phyloP scores from a whole-genome alignment of 2,329 filamentous ascomycete genomes.

The Capronia coronata region DNA sequence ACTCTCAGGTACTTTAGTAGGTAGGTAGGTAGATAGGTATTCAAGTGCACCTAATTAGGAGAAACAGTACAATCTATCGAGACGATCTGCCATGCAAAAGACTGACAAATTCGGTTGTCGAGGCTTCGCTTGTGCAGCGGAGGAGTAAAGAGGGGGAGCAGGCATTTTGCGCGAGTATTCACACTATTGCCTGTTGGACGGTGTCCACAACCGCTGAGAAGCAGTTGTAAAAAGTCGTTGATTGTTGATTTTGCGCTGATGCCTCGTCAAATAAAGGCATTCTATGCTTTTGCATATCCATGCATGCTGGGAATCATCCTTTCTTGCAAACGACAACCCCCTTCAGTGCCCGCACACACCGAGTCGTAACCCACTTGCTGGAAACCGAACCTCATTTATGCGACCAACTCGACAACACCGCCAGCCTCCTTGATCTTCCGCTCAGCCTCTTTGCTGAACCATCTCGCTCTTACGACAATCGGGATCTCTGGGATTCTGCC shows the following conservation, averaged over 20 bases:
- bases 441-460: conserved; percentile 94
- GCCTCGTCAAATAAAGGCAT: background rate
- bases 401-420: conserved; percentile 91
- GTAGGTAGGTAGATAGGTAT: no score
- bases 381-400: conserved; percentile 54
- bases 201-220: background rate
- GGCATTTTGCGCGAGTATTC: background rate
- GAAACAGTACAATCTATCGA: background rate
- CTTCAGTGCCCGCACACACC: background rate
- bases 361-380: background rate
- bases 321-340: background rate
- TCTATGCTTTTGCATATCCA: background rate
- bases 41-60: no score
- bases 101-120: background rate
- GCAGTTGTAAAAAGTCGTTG: background rate
- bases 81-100: background rate
- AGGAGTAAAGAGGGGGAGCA: no score
- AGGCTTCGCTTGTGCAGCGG: no score
- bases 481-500: conserved; percentile 89
- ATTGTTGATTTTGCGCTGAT: conserved; percentile 1
- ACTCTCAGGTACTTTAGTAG: no score
- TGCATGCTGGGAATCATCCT: conserved; percentile 1
- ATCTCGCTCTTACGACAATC: conserved; percentile 88
- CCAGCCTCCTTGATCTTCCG: conserved; percentile 98
- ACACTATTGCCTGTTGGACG: background rate